A percentile compares a stretch with the other conserved stretches of the same genome.
Conservation (phyloP, 1,284 basidiomycete genomes). For the Hemileia vastatrix region DNA sequence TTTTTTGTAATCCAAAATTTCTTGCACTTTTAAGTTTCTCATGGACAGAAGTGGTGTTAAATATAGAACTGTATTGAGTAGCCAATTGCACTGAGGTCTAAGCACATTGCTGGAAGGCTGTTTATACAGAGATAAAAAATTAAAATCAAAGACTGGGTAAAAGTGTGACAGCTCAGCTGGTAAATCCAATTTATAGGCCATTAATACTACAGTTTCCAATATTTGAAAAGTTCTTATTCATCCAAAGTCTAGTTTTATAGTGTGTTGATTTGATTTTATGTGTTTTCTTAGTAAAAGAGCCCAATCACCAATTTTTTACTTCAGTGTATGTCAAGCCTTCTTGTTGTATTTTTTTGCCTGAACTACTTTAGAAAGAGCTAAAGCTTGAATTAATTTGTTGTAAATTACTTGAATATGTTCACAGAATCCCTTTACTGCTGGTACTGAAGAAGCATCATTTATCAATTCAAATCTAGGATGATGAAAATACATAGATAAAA, state of each 20-base stretch:
- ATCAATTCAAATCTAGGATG: slow-evolving; percentile 33
- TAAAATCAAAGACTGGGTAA: background rate
- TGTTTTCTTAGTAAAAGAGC: background rate
- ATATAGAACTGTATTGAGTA: too few relatives aligned
- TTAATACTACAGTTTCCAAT: background rate
- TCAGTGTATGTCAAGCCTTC: background rate
- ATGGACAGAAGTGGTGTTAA: too few relatives aligned
- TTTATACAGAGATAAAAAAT: background rate
- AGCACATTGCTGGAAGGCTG: too few relatives aligned
- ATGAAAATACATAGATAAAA: slow-evolving; percentile 46
- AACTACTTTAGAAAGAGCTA: background rate
- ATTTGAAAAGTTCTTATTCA: background rate
- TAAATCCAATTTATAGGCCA: background rate
- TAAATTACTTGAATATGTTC: background rate
- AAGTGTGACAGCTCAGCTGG: background rate
- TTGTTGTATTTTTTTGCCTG: background rate
- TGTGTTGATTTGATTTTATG: background rate
- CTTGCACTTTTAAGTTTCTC: too few relatives aligned
- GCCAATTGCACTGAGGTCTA: too few relatives aligned
- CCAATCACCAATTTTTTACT: background rate
- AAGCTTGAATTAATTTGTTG: background rate
- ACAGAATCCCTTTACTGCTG: background rate
- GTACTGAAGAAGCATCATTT: background rate
- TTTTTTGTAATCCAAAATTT: too few relatives aligned
- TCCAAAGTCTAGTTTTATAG: background rate